Base-by-base conservation (phyloP, 2,329 filamentous ascomycete species). In the Botrytis byssoidea region DNA sequence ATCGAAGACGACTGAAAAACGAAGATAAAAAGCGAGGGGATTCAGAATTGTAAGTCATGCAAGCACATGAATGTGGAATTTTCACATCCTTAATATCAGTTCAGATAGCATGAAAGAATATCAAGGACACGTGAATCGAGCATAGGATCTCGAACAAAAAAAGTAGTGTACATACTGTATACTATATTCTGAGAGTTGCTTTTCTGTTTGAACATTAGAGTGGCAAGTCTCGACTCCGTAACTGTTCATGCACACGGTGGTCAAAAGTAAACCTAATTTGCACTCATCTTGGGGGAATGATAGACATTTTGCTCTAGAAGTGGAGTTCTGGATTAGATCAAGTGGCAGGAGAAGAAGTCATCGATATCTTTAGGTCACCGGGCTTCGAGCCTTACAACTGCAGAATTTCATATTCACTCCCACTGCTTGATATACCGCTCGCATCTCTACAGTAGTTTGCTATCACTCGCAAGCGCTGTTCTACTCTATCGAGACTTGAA, bases 71-170 rank as follows among this genome's bases (percentile, higher is more conserved):
- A 51, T 4, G 10, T 51, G 10, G 14, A 51, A 1, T 12, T 10
- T n/a, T 51, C 4, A n/a, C 1, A 6, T 5, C 12, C 22, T 51
- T 14, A n/a, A 10, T 2, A 51, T 25, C 10, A 14, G 0, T 51
- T 12, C 4, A 14, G 14, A 10, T 1, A 51, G 25, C 22, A 51
- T 14, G 0, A 6, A 14, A 2, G 0, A 51, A n/a, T n/a, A n/a
- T 14, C 22, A 51, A n/a, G 22, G n/a, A 51, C 4, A 14, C 10
- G 1, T 51, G 4, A 12, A 12, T 5, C 48, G 14, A 51, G 22
- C 48, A 22, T 12, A 10, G 10, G 6, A n/a, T 51, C 22, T 51
- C 9, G 10, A n/a, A 25, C 10, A 51, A 12, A n/a, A 51, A 14
- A n/a, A 5, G 10, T n/a, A 14, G 48, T 51, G 22, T n/a, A n/a